phyloP scores from a whole-genome alignment of 2,329 filamentous ascomycete species.

The Colletotrichum lindemuthianum region DNA sequence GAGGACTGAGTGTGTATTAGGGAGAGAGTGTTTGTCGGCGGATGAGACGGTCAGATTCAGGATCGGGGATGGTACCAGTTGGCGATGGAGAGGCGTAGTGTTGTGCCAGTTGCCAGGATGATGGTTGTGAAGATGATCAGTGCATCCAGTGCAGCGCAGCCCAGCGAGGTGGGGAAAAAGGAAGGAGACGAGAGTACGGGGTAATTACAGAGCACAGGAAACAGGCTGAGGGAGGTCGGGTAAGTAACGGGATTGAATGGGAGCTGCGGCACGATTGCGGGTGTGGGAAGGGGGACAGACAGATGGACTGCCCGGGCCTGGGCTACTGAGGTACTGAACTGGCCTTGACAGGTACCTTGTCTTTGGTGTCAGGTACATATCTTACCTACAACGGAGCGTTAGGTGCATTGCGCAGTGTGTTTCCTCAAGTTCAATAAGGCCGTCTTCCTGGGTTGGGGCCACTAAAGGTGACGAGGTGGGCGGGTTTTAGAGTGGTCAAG shows the following conservation, averaged over 20 bases:
- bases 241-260: no score
- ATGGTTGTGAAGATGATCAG: slow-evolving; percentile 23
- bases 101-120: slow-evolving; percentile 34
- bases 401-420: background rate
- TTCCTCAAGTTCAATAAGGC: slow-evolving; percentile 21
- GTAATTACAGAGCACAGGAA: background rate
- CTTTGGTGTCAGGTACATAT: no score
- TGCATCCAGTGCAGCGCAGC: slow-evolving; percentile 7
- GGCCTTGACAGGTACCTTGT: no score
- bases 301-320: no score
- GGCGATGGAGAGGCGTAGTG: slow-evolving; percentile 21
- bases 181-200: background rate
- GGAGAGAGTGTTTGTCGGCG: slow-evolving; percentile 10
- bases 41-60: slow-evolving; percentile 30
- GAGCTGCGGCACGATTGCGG: background rate
- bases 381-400: no score
- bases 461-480: background rate
- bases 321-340: no score
- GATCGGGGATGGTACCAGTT: slow-evolving; percentile 32
- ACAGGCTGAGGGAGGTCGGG: background rate
- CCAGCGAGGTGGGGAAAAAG: background rate
- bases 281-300: background rate
- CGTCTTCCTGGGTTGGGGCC: slow-evolving; percentile 22
- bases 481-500: no score
- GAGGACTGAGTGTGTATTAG: slow-evolving; percentile 5